These are phyloP conservation scores for Colletotrichum sp. DNA, from an alignment of 2,329 filamentous ascomycete genomes.

Conservation along the genomic window DNA sequence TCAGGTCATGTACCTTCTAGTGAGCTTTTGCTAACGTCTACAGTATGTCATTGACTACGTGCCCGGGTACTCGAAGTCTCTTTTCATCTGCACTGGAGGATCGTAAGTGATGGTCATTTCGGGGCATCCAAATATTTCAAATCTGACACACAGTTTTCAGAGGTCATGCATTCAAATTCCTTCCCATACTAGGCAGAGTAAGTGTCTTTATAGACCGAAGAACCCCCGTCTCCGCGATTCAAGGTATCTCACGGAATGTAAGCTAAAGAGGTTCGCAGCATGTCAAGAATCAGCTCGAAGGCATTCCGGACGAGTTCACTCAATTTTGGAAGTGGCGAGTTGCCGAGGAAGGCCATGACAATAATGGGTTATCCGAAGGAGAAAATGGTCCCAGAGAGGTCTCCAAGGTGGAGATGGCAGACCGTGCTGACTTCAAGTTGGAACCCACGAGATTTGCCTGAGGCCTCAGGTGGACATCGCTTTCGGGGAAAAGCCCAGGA, in stretches of 20 bases:
- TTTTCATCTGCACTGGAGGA: not conserved
- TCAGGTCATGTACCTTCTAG: not conserved
- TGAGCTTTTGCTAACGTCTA: not conserved
- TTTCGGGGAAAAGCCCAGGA: not conserved
- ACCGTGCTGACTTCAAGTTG: not conserved
- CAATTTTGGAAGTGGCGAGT: not conserved
- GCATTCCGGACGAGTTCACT: not conserved
- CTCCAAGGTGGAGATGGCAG: not conserved
- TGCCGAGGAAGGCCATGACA: not conserved
- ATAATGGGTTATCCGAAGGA: not conserved
- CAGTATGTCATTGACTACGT: not conserved
- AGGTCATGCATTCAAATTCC: not conserved
- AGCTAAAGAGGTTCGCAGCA: not conserved
- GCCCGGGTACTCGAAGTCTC: not conserved
- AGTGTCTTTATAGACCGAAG: not conserved
- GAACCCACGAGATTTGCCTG: not conserved
- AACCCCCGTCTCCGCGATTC: not conserved
- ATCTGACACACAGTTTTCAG: not conserved
- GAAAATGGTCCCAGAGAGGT: not conserved
- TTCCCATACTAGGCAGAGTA: not conserved
- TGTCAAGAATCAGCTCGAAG: not conserved
- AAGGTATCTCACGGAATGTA: not conserved
- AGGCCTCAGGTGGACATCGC: not conserved
- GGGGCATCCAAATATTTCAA: not conserved
- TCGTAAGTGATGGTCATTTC: not conserved